Percentiles rank a stretch among this genome's conserved stretches.
Conservation (phyloP, 2,329 filamentous ascomycete genomes). For the Fusarium xylarioides region DNA sequence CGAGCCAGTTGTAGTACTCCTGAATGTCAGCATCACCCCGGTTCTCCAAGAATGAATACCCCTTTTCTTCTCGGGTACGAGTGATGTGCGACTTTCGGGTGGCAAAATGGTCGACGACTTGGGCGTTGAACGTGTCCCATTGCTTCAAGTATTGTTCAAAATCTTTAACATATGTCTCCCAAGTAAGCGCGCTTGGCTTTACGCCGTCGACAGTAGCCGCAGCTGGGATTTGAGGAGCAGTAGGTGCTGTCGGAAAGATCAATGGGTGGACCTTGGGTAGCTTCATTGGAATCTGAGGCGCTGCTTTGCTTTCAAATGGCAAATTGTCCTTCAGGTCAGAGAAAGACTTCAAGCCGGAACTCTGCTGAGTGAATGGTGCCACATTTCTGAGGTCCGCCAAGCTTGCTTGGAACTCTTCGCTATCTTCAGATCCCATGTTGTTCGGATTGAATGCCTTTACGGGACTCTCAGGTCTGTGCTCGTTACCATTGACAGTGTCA, state of each 20-base stretch:
- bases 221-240: constrained; percentile 58
- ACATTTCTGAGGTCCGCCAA: constrained; percentile 65
- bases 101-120: constrained; percentile 65
- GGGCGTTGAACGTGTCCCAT: constrained; percentile 60
- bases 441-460: constrained; percentile 46
- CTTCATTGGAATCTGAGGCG: constrained; percentile 52
- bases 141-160: constrained; percentile 64
- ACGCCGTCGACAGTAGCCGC: constrained; percentile 54
- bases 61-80: constrained; percentile 52
- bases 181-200: constrained; percentile 54
- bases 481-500: constrained; percentile 38
- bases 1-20: constrained; percentile 68
- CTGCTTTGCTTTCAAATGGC: constrained; percentile 64
- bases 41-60: constrained; percentile 56
- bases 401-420: constrained; percentile 62
- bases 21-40: constrained; percentile 58
- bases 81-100: constrained; percentile 58
- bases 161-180: constrained; percentile 61
- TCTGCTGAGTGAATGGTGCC: constrained; percentile 61
- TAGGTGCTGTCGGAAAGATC: constrained; percentile 59
- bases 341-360: constrained; percentile 62
- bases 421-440: constrained; percentile 63
- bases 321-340: constrained; percentile 64
- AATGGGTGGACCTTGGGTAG: constrained; percentile 49
- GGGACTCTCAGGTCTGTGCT: constrained; percentile 29